Conservation (phyloP, 2,329 filamentous ascomycete genomes). For the Ilyonectria robusta region DNA sequence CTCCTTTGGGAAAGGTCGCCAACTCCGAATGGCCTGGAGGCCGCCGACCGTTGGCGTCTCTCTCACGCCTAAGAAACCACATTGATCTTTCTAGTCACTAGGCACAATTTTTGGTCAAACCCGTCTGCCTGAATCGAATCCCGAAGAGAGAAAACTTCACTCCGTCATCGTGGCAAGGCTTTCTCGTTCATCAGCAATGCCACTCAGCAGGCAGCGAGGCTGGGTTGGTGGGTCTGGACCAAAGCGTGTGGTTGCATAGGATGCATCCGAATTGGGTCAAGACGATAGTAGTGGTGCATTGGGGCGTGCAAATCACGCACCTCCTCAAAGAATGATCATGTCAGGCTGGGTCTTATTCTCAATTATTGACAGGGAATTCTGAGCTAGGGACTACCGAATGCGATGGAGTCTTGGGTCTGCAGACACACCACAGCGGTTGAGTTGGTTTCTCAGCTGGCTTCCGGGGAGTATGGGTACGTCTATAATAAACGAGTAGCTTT, state of each 20-base stretch:
- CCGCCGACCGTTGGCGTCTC: background rate
- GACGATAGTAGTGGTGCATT: background rate
- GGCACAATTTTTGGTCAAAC: background rate
- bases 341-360: background rate
- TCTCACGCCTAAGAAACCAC: background rate
- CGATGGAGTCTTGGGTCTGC: background rate
- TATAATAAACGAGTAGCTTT: no score
- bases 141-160: background rate
- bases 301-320: background rate
- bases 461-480: background rate
- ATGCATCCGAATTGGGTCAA: slow-evolving; percentile 2
- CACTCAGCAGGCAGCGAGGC: slow-evolving; percentile 1
- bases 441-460: background rate
- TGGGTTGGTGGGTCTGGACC: slow-evolving; percentile 2
- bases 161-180: background rate
- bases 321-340: background rate
- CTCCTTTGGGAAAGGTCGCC: background rate
- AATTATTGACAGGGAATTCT: background rate
- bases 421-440: background rate
- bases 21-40: background rate
- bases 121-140: background rate
- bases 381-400: background rate
- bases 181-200: background rate
- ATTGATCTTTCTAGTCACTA: background rate
- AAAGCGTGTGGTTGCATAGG: background rate